Conservation (phyloP, 2,329 filamentous ascomycete species). For the Cladosporium sp. region DNA sequence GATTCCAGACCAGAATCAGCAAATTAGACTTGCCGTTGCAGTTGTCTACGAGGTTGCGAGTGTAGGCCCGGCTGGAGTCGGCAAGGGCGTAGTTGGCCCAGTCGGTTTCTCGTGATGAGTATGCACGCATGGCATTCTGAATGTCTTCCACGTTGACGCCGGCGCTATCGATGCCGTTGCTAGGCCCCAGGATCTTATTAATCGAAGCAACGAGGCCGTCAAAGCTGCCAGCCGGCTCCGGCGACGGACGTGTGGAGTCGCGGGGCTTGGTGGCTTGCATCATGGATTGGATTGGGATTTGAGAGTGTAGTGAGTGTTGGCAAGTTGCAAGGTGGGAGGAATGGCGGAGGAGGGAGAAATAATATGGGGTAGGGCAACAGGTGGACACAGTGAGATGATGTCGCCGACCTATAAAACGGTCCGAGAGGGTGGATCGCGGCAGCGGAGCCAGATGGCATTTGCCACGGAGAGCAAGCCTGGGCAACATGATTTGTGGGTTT, state of each 20-base stretch:
- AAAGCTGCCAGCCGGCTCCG: constrained; percentile 40
- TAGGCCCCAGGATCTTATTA: constrained; percentile 68
- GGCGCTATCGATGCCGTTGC: constrained; percentile 72
- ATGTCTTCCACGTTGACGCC: constrained; percentile 73
- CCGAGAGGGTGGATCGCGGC: constrained; percentile 3
- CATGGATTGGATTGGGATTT: background rate
- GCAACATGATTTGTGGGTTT: background rate
- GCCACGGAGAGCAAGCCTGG: background rate
- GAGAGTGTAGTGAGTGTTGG: background rate
- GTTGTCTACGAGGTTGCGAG: constrained; percentile 81
- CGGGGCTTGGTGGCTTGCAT: constrained; percentile 1
- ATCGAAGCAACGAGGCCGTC: constrained; percentile 66
- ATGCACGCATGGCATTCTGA: constrained; percentile 65
- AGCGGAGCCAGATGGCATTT: background rate
- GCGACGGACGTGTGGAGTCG: constrained; percentile 8
- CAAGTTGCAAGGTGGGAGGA: background rate
- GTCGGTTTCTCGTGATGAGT: constrained; percentile 60
- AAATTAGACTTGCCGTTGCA: constrained; percentile 77
- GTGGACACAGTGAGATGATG: background rate
- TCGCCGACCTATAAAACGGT: background rate
- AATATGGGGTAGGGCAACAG: constrained; percentile 1
- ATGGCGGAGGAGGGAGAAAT: background rate
- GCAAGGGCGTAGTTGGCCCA: constrained; percentile 71
- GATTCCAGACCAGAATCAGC: constrained; percentile 82
- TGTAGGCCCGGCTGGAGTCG: constrained; percentile 68